Evolutionary conservation across 169 alveolate genomes (phyloP), one percentile per base, ranked within the genome.

Genomic region (Cryptosporidium bovis): DNA sequence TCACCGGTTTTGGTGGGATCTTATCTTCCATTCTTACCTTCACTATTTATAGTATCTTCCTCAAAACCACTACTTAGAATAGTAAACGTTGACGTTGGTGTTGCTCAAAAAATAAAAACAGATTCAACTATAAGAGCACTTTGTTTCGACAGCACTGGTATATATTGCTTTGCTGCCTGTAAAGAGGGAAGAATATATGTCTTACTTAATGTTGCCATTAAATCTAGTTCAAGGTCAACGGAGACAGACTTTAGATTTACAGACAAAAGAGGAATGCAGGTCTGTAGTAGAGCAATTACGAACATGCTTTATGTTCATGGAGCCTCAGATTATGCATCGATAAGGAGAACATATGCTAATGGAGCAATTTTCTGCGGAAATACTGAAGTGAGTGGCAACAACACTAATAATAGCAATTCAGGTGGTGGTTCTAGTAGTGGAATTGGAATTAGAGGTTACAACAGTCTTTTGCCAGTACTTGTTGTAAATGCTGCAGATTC

Each of bases 161-260:
- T 94, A 55, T 92, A 92, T 89, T 91, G 94, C 51, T 85, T 94
- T 71, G 96, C 96, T 3, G 96, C 96, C 0, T 91, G 93, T 53
- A 94, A 94, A 55, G 83, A 89, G 46, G 96, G 96, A 13, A 82
- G 93, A 5, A 84, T 94, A 34, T 93, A 92, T 69, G 92, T 94
- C 16, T 51, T 77, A 12, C 71, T 77, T 34, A 77, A 77, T 18
- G 55, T 77, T 15, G 71, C 87, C 24, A 71, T 66, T 7, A 77
- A 77, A 31, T 60, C 77, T 12, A 62, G 33, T 62, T 91, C 92
- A 66, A 95, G 93, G 55, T 58, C 82, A 50, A 40, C 89, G 10
- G 91, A 92, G 53, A 65, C 91, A 44, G 92, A 89, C 58, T 83
- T 92, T 50, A 91, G 83, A 31, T 83, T 71, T 51, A 44, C 83